Conservation (phyloP, 495 filamentous ascomycete species). For the Penicillium odoratum region DNA sequence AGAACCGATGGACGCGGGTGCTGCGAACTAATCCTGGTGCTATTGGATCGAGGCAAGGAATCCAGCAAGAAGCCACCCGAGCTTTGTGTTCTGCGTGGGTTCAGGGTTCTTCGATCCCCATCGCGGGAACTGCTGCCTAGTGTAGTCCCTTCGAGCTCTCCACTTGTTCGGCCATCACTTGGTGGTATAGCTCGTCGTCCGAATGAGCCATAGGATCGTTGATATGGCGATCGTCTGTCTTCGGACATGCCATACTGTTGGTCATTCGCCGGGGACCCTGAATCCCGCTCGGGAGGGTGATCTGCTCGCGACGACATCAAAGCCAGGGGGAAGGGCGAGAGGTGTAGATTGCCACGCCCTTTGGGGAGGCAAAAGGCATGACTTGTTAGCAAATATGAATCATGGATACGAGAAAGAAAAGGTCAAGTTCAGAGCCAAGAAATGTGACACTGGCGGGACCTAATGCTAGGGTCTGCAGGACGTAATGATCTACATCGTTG, state of each 20-base stretch:
- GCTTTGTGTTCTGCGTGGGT: slow-evolving; percentile 35
- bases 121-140: slow-evolving; percentile 44
- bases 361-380: slow-evolving; percentile 25
- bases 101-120: slow-evolving; percentile 28
- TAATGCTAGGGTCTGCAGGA: slow-evolving; percentile 8
- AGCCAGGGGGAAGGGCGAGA: slow-evolving; percentile 19
- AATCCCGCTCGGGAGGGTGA: slow-evolving; percentile 16
- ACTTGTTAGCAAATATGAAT: slow-evolving; percentile 13
- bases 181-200: slow-evolving; percentile 25
- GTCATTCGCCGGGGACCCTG: slow-evolving; percentile 21
- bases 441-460: slow-evolving; percentile 1
- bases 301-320: slow-evolving; percentile 29
- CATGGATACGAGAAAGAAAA: slow-evolving; percentile 21
- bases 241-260: slow-evolving; percentile 7
- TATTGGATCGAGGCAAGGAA: slow-evolving; percentile 36
- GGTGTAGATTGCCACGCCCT: slow-evolving; percentile 27
- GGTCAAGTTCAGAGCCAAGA: neutral
- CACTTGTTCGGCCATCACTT: slow-evolving; percentile 34
- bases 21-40: slow-evolving; percentile 27
- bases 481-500: slow-evolving; percentile 22
- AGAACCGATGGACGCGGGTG: slow-evolving; percentile 28
- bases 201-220: slow-evolving; percentile 19
- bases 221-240: slow-evolving; percentile 9
- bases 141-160: slow-evolving; percentile 44
- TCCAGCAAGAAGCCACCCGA: slow-evolving; percentile 51